Conservation (phyloP, 164 flowering plant genomes). For the Chloranthus sessilifolius region DNA sequence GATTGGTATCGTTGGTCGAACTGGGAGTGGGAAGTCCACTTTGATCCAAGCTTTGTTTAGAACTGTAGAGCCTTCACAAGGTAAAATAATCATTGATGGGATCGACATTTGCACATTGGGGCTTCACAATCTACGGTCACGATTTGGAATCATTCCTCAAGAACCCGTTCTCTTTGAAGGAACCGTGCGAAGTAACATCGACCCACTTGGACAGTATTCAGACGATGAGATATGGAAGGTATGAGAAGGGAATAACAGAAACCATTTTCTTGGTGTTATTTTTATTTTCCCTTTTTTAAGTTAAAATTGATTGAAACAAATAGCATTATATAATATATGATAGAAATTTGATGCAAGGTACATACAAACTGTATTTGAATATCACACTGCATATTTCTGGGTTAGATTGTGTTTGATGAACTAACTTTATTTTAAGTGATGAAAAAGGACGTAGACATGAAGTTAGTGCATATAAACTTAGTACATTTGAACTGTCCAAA, state of each 20-base stretch:
- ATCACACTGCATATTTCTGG: too few relatives aligned
- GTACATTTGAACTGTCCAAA: too few relatives aligned
- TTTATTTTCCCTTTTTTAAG: neutral
- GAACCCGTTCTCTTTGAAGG: slow-evolving; percentile 97
- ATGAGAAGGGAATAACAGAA: slow-evolving; percentile 7
- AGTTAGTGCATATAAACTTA: too few relatives aligned
- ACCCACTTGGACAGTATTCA: slow-evolving; percentile 67
- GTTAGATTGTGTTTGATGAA: too few relatives aligned
- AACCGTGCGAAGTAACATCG: slow-evolving; percentile 86
- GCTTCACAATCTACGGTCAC: slow-evolving; percentile 88
- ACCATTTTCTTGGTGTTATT: too few relatives aligned
- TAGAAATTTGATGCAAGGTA: too few relatives aligned
- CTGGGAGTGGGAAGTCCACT: slow-evolving; percentile 96
- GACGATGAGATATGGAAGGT: slow-evolving; percentile 99
- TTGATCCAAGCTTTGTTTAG: slow-evolving; percentile 83
- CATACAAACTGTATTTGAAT: too few relatives aligned
- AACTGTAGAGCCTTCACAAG: slow-evolving; percentile 83
- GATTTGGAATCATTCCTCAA: slow-evolving; percentile 94
- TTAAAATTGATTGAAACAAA: too few relatives aligned
- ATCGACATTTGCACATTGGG: slow-evolving; percentile 68
- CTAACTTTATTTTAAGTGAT: too few relatives aligned
- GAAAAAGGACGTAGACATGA: too few relatives aligned
- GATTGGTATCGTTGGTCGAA: slow-evolving; percentile 93
- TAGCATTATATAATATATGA: too few relatives aligned
- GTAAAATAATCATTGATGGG: slow-evolving; percentile 66